Evolutionary conservation across 2,329 filamentous ascomycete genomes (phyloP).

Genomic region (Emydomyces testavorans): DNA sequence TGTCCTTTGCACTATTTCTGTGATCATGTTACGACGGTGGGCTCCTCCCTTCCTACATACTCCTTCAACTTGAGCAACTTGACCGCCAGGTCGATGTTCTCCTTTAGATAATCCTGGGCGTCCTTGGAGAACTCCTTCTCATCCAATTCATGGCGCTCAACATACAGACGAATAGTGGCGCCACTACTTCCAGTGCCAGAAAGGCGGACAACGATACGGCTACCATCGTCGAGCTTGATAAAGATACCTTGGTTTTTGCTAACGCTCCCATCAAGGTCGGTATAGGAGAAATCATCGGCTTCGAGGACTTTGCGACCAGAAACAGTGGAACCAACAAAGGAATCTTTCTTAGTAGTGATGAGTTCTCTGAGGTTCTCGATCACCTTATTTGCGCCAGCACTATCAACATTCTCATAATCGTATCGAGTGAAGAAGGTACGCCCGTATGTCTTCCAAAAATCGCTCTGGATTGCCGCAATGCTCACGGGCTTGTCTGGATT

Average conservation of each 20-base stretch:
- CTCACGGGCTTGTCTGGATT: slow-evolving; percentile 70
- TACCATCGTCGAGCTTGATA: slow-evolving; percentile 86
- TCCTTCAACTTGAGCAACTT: slow-evolving; percentile 86
- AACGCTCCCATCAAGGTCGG: slow-evolving; percentile 92
- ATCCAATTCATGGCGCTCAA: slow-evolving; percentile 88
- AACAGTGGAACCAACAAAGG: slow-evolving; percentile 76
- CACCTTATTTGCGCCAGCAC: slow-evolving; percentile 80
- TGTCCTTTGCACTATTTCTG: too few species aligned
- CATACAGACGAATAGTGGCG: slow-evolving; percentile 90
- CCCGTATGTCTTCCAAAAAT: slow-evolving; percentile 94
- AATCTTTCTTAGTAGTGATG: slow-evolving; percentile 54
- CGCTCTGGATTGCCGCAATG: slow-evolving; percentile 90
- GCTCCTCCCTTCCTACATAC: slow-evolving; percentile 81
- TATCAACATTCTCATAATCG: slow-evolving; percentile 93
- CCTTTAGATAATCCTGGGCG: slow-evolving; percentile 87
- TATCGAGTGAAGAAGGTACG: slow-evolving; percentile 98
- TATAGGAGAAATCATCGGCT: slow-evolving; percentile 96
- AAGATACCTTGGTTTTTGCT: slow-evolving; percentile 93
- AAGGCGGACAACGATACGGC: slow-evolving; percentile 85
- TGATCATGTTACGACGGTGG: slow-evolving; percentile 87
- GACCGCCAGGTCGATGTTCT: slow-evolving; percentile 75
- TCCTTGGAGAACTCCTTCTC: slow-evolving; percentile 64
- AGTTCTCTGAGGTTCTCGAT: slow-evolving; percentile 68
- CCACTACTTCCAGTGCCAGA: slow-evolving; percentile 92
- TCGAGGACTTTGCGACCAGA: slow-evolving; percentile 73